Evolutionary conservation across 1,284 basidiomycete genomes (phyloP).

Genomic region (Golubevia sp.): DNA sequence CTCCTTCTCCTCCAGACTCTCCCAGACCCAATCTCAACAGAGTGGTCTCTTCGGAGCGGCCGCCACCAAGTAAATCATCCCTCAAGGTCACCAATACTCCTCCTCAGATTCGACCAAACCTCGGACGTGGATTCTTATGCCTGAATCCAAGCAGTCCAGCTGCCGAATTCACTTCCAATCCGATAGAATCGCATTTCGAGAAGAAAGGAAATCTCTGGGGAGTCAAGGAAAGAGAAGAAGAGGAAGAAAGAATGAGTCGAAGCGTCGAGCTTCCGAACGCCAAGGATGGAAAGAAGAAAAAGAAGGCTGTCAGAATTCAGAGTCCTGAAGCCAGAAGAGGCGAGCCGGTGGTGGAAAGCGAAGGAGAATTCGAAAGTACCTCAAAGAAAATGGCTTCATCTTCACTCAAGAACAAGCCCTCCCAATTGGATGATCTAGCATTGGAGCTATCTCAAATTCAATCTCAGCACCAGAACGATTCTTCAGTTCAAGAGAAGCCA

Average conservation of each 20-base stretch:
- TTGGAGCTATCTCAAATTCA: no score
- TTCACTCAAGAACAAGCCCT: no score
- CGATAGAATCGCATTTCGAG: conserved; percentile 13
- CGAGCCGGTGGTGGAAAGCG: background rate
- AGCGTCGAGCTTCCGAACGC: background rate
- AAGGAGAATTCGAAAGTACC: conserved; percentile 21
- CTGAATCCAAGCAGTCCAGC: conserved; percentile 37
- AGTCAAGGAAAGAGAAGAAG: no score
- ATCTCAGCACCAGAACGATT: no score
- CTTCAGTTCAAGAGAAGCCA: no score
- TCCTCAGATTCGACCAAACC: conserved; percentile 12
- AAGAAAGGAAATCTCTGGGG: no score
- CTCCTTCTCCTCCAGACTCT: conserved; percentile 21
- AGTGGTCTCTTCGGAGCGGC: conserved; percentile 24
- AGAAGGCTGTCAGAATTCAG: conserved; percentile 4
- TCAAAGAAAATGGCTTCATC: conserved; percentile 20
- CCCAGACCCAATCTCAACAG: conserved; percentile 11
- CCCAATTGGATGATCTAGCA: no score
- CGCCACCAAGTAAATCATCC: conserved; percentile 26
- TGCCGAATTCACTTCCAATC: conserved; percentile 29
- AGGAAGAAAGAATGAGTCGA: background rate
- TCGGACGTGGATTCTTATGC: conserved; percentile 36
- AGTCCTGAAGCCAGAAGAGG: conserved; percentile 5
- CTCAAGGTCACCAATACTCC: conserved; percentile 18
- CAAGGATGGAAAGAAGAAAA: conserved; percentile 7